A percentile compares a stretch with the other conserved stretches of the same genome.
These are phyloP conservation scores for Mucor lusitanicus DNA, from an alignment of 371 early-diverging fungal species.

Conservation along the genomic window DNA sequence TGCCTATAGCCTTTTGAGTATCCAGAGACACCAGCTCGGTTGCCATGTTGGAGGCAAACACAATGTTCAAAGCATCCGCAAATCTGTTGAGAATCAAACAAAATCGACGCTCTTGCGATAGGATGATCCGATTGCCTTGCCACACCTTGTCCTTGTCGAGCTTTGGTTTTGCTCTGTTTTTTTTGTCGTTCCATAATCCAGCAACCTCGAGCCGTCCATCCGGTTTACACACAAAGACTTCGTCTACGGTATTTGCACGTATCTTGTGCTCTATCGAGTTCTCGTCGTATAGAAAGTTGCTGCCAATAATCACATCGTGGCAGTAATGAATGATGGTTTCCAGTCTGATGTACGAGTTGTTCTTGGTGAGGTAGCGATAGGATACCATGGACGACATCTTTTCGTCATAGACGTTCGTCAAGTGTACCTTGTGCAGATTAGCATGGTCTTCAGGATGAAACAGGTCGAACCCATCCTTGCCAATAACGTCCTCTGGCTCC, in stretches of 20 bases:
- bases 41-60: constrained; percentile 29
- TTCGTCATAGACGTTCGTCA: constrained; percentile 50
- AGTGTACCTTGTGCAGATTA: constrained; percentile 38
- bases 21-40: constrained; percentile 25
- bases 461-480: constrained; percentile 42
- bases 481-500: constrained; percentile 53
- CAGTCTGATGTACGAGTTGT: constrained; percentile 28
- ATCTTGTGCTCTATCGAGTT: constrained; percentile 32
- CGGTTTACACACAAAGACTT: constrained; percentile 25
- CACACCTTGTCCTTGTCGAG: constrained; percentile 7
- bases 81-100: constrained; percentile 44
- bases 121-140: neutral
- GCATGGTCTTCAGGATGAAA: constrained; percentile 49
- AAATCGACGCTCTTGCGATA: constrained; percentile 26
- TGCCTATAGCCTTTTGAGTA: constrained; percentile 21
- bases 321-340: constrained; percentile 47
- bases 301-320: constrained; percentile 34
- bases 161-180: constrained; percentile 9
- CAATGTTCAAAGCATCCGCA: constrained; percentile 28
- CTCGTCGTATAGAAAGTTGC: constrained; percentile 30
- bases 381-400: constrained; percentile 47
- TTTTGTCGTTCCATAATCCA: constrained; percentile 34
- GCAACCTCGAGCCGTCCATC: constrained; percentile 32
- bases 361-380: constrained; percentile 31
- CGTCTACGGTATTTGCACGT: constrained; percentile 38